Conservation (phyloP, 495 filamentous ascomycete genomes). For the Penicillium flavigenum region DNA sequence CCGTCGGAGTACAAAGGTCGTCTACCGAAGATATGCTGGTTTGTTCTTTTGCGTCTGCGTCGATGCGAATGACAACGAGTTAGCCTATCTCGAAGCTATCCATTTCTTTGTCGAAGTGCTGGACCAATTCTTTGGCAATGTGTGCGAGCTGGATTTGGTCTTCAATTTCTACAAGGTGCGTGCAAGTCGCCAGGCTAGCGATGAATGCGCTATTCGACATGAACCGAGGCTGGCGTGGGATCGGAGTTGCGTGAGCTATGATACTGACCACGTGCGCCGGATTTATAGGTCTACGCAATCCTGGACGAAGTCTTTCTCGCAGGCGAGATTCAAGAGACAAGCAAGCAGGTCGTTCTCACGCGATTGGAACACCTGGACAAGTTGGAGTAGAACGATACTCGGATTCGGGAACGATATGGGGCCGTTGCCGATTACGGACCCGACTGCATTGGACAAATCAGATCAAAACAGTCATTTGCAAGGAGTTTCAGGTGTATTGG, state of each 20-base stretch:
- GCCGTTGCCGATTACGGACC: slow-evolving; percentile 16
- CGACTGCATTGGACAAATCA: slow-evolving; percentile 3
- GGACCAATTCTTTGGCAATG: slow-evolving; percentile 97
- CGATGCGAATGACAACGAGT: slow-evolving; percentile 97
- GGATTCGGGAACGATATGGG: slow-evolving; percentile 1
- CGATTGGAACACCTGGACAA: slow-evolving; percentile 95
- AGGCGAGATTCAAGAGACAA: slow-evolving; percentile 97
- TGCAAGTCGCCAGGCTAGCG: neutral
- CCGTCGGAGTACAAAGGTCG: slow-evolving; percentile 76
- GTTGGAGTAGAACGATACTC: slow-evolving; percentile 60
- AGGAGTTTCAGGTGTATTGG: slow-evolving; percentile 25
- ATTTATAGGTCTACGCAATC: slow-evolving; percentile 86
- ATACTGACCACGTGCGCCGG: slow-evolving; percentile 14
- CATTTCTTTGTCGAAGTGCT: slow-evolving; percentile 99
- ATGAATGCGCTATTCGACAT: slow-evolving; percentile 7
- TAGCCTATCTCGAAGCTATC: slow-evolving; percentile 95
- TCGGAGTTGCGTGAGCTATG: neutral
- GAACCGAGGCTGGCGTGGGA: slow-evolving; percentile 1
- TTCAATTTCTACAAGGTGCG: slow-evolving; percentile 93
- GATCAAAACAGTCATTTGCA: slow-evolving; percentile 21
- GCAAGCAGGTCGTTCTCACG: slow-evolving; percentile 95
- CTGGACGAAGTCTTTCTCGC: slow-evolving; percentile 96
- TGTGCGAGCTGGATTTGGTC: slow-evolving; percentile 97
- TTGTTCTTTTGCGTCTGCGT: slow-evolving; percentile 99
- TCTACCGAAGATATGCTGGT: slow-evolving; percentile 94